A percentile compares a stretch with the other conserved stretches of the same genome.
Conservation (phyloP, 164 flowering plant genomes). For the Berberis thunbergii region DNA sequence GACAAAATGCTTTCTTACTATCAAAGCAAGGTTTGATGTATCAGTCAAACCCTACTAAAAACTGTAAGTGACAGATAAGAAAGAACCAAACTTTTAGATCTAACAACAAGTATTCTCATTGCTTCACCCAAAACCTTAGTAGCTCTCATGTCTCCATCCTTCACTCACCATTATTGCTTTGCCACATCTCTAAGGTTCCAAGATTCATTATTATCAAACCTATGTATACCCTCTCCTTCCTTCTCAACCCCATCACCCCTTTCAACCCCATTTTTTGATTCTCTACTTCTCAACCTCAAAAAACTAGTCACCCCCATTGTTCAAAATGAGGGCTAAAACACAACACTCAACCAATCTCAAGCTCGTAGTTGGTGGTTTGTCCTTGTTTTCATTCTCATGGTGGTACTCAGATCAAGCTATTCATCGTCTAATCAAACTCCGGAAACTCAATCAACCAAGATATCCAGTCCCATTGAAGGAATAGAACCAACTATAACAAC, state of each 20-base stretch:
- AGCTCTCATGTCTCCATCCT: conserved; percentile 39
- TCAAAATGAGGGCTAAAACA: conserved; percentile 39
- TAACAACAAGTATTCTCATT: too few relatives aligned
- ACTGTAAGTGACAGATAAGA: too few relatives aligned
- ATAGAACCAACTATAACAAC: background rate
- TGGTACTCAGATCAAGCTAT: conserved; percentile 35
- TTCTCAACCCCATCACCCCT: conserved; percentile 8
- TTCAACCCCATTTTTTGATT: background rate
- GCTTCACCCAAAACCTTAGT: conserved; percentile 10
- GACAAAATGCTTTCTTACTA: too few relatives aligned
- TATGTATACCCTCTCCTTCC: conserved; percentile 5
- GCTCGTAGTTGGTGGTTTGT: conserved; percentile 28
- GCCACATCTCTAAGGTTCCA: conserved; percentile 37
- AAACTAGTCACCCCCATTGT: background rate
- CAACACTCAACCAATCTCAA: conserved; percentile 27
- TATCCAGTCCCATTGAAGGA: conserved; percentile 8
- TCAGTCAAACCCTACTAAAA: too few relatives aligned
- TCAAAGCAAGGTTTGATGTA: too few relatives aligned
- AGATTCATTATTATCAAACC: background rate
- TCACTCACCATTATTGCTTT: conserved; percentile 9
- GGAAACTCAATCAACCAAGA: conserved; percentile 6
- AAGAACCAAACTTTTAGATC: too few relatives aligned
- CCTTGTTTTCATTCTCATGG: conserved; percentile 36
- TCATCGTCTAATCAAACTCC: conserved; percentile 16
- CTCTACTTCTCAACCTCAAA: background rate